phyloP scores from a whole-genome alignment of 2,329 filamentous ascomycete species.

The Trichocomaceae sp. region DNA sequence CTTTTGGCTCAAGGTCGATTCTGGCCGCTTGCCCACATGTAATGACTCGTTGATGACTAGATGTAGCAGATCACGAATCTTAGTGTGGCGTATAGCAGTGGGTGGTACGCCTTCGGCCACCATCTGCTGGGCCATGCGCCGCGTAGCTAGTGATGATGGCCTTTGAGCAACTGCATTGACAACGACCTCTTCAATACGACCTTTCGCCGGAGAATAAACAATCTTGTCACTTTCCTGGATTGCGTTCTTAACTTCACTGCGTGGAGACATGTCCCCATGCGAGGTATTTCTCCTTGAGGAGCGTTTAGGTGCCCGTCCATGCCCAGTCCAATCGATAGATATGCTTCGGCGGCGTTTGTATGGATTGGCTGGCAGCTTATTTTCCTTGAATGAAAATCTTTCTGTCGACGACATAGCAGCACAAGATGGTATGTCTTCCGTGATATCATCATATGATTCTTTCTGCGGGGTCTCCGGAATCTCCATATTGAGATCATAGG shows the following conservation, averaged over 20 bases:
- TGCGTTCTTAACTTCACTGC: slow-evolving; percentile 36
- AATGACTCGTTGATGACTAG: slow-evolving; percentile 44
- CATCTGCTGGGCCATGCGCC: slow-evolving; percentile 31
- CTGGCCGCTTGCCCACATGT: slow-evolving; percentile 43
- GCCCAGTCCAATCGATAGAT: slow-evolving; percentile 28
- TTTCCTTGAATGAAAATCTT: slow-evolving; percentile 39
- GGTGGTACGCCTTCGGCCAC: slow-evolving; percentile 29
- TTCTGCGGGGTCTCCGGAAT: slow-evolving; percentile 57
- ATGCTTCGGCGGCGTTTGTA: slow-evolving; percentile 42
- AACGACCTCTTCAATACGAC: slow-evolving; percentile 35
- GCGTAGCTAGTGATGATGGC: slow-evolving; percentile 31
- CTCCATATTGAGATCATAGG: slow-evolving; percentile 69
- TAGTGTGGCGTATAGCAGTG: slow-evolving; percentile 37
- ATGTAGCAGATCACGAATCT: slow-evolving; percentile 41
- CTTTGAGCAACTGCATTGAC: slow-evolving; percentile 32
- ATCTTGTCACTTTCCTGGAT: slow-evolving; percentile 39
- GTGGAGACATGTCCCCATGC: slow-evolving; percentile 30
- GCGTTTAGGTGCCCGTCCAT: slow-evolving; percentile 30
- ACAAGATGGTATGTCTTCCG: slow-evolving; percentile 22
- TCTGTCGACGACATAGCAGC: slow-evolving; percentile 24
- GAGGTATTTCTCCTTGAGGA: slow-evolving; percentile 28
- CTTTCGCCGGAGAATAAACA: slow-evolving; percentile 29
- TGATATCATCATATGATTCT: slow-evolving; percentile 31
- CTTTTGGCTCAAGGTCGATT: slow-evolving; percentile 40
- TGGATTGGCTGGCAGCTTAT: slow-evolving; percentile 37